A percentile compares a stretch with the other conserved stretches of the same genome.
These are phyloP conservation scores for Cyanidiococcus yangmingshanensis DNA, from an alignment of 23 red algal genomes.

Conservation along the genomic window DNA sequence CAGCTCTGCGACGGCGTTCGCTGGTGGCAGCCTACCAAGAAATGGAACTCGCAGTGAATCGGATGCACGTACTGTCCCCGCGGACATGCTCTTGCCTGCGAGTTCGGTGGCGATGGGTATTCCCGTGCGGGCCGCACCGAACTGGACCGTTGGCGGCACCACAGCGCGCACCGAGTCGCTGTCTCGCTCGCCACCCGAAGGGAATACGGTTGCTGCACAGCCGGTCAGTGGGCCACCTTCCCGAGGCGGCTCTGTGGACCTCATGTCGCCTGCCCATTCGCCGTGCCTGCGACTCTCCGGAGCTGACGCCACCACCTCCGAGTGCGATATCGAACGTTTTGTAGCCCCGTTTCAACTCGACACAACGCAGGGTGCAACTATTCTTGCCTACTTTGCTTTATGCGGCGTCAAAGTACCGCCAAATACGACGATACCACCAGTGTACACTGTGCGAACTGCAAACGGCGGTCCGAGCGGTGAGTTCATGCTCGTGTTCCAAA, in stretches of 20 bases:
- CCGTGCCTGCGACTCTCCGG: conserved; percentile 2
- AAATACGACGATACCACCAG: not conserved
- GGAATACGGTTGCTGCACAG: not conserved
- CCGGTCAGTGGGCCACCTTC: not conserved
- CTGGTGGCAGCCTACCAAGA: not conserved
- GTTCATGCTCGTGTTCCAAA: not conserved
- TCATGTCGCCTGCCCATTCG: not conserved
- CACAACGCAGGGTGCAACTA: not conserved
- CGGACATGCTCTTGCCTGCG: not conserved
- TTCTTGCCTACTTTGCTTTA: not conserved
- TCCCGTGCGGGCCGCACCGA: not conserved
- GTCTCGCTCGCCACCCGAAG: not conserved
- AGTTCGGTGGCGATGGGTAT: not conserved
- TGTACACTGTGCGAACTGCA: not conserved
- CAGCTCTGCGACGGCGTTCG: not conserved
- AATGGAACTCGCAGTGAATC: not conserved
- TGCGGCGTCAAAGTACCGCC: not conserved
- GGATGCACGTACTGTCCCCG: not conserved
- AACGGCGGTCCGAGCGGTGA: not conserved
- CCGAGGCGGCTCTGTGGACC: not conserved
- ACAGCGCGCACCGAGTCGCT: not conserved
- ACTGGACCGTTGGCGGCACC: not conserved
- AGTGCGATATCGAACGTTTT: not conserved
- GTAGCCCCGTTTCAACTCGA: not conserved
- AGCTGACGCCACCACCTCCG: not conserved